phyloP scores from a whole-genome alignment of 257 asterid genomes.

The Misopates orontium region DNA sequence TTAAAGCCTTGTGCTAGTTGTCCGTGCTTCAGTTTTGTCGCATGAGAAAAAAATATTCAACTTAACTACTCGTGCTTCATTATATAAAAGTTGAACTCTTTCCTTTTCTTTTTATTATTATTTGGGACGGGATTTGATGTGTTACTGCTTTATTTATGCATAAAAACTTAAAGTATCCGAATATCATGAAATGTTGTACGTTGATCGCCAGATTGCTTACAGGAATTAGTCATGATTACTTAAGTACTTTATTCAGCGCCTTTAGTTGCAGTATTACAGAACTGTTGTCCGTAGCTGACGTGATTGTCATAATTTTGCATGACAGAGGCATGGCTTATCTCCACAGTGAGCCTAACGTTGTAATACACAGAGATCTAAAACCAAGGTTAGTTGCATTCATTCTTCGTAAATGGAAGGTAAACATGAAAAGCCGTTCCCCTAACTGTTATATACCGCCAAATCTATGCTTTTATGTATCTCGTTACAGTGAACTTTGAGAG shows the following conservation, averaged over 20 bases:
- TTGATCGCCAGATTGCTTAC: no score
- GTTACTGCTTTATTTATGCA: neutral
- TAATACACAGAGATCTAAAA: constrained; percentile 93
- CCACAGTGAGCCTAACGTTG: constrained; percentile 94
- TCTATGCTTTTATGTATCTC: neutral
- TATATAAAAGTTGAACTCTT: neutral
- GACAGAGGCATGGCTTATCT: constrained; percentile 99
- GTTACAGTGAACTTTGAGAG: no score
- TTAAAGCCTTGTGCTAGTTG: neutral
- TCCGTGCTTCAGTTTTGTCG: constrained; percentile 15
- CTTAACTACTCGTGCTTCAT: neutral
- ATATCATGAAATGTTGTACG: no score
- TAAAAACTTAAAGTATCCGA: neutral
- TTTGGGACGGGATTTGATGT: neutral
- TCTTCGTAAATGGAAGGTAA: constrained; percentile 5
- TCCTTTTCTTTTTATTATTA: neutral
- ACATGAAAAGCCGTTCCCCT: constrained; percentile 7
- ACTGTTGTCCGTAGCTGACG: constrained; percentile 1
- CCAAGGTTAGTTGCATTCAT: constrained; percentile 70
- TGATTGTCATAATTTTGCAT: constrained; percentile 25
- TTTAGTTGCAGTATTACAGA: constrained; percentile 12
- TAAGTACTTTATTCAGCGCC: no score
- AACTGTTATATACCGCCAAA: neutral
- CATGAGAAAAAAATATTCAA: neutral
- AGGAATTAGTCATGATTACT: no score